Evolutionary conservation across 805 yeast species (phyloP).

Genomic region (Candida awuae): DNA sequence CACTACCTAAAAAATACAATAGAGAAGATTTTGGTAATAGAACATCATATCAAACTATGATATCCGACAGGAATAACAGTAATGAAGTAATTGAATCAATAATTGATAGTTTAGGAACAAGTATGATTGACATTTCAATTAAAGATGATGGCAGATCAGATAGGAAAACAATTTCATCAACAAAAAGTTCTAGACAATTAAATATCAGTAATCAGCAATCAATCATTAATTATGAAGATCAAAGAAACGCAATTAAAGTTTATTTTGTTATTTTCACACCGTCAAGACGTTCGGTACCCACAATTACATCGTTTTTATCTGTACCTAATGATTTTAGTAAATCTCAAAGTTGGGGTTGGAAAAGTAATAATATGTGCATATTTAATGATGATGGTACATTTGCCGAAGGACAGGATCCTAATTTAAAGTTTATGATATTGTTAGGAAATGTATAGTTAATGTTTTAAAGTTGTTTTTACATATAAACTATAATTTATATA

Average conservation of each 20-base stretch:
- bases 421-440: constrained; percentile 42
- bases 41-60: neutral
- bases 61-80: neutral
- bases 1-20: constrained; percentile 17
- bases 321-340: constrained; percentile 45
- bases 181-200: neutral
- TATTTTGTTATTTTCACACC: constrained; percentile 51
- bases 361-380: constrained; percentile 44
- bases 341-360: constrained; percentile 60
- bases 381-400: constrained; percentile 42
- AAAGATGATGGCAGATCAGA: constrained; percentile 8
- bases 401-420: constrained; percentile 36
- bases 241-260: constrained; percentile 37
- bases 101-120: constrained; percentile 18
- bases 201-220: neutral
- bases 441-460: constrained; percentile 35
- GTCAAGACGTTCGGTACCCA: constrained; percentile 36
- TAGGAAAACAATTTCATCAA: neutral
- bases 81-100: neutral
- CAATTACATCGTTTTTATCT: constrained; percentile 45
- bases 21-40: neutral
- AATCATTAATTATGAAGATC: constrained; percentile 34
- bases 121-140: constrained; percentile 17
- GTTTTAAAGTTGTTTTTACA: too few relatives aligned
- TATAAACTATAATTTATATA: too few relatives aligned